Base-by-base conservation (phyloP, 441 rosid genomes). In the Theobroma grandiflorum region DNA sequence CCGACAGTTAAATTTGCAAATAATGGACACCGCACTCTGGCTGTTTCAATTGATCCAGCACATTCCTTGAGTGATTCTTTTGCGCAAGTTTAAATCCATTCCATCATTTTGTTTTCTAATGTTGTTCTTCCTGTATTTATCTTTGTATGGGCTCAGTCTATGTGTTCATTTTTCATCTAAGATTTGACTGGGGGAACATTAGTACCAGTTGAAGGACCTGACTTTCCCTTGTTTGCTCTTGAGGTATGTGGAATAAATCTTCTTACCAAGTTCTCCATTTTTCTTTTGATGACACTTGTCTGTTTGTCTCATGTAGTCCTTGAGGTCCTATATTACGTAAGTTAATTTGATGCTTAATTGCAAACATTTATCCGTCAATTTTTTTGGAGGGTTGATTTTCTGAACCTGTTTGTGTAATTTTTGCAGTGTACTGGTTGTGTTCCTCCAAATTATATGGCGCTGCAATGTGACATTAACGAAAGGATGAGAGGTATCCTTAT, bases 1-100 rank as follows among this genome's bases (percentile, higher is more conserved):
- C 93, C 94, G 57, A 98, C 97, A 20, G 98, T 94, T 18, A 93
- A 91, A 84, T 91, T 95, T 79, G 97, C 99, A n/a, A 92, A 92
- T 85, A 92, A 83, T 87, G 97, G 98, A 43, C 99, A 96, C 82
- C 97, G 96, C 5, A 96, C 98, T 84, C 91, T 96, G 50, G 97
- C 93, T 62, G 99, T 96, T 58, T 96, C 99, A 42, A 96, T 98
- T 38, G 98, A 94, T 90, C 99, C 98, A 37, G 99, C 99, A 3
- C 99, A 94, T 86, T 94, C 99, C 3, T 88, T 96, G 83, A 93
- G 98, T 71, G 98, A 96, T 84, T 96, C 98, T 26, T 96, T 96
- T 84, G 98, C 96, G 55, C 99, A 96, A 98, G 98, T 92, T 82
- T 71, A n/a, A 26, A 11, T 6, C 72, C 35, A 20, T 5, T 58